These are phyloP conservation scores for Melanogaster broomeanus DNA, from an alignment of 768 basidiomycete genomes.

Conservation along the genomic window DNA sequence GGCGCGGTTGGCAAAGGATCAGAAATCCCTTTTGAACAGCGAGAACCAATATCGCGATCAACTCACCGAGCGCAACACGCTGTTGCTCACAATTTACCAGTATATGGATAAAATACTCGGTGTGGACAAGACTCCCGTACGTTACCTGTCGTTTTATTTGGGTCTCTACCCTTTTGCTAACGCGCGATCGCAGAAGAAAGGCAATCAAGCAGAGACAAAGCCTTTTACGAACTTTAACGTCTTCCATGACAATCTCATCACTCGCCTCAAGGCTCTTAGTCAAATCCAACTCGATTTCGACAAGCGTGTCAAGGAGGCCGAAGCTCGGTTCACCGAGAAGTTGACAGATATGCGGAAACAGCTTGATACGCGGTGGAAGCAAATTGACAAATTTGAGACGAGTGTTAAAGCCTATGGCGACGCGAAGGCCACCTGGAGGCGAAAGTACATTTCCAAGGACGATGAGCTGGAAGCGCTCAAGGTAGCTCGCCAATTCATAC, in stretches of 20 bases:
- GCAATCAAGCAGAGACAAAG: slow-evolving; percentile 78
- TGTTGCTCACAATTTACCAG: slow-evolving; percentile 90
- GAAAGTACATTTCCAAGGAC: slow-evolving; percentile 78
- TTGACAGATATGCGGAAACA: slow-evolving; percentile 81
- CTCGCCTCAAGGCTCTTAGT: slow-evolving; percentile 79
- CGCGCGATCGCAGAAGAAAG: slow-evolving; percentile 57
- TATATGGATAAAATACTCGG: slow-evolving; percentile 94
- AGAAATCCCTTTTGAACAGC: slow-evolving; percentile 64
- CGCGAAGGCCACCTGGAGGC: slow-evolving; percentile 80
- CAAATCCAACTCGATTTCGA: slow-evolving; percentile 89
- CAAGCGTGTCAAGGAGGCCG: slow-evolving; percentile 77
- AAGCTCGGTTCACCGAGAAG: slow-evolving; percentile 70
- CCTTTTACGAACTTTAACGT: slow-evolving; percentile 92
- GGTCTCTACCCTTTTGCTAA: not conserved
- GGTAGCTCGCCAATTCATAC: slow-evolving; percentile 42
- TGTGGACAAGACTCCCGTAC: slow-evolving; percentile 80
- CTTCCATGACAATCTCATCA: slow-evolving; percentile 93
- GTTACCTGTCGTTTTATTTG: slow-evolving; percentile 30
- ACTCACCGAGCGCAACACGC: slow-evolving; percentile 88
- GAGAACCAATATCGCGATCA: slow-evolving; percentile 90
- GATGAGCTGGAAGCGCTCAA: slow-evolving; percentile 89
- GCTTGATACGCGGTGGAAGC: slow-evolving; percentile 85
- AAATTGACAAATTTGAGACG: slow-evolving; percentile 90
- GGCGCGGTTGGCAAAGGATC: slow-evolving; percentile 77
- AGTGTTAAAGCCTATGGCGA: slow-evolving; percentile 82